Conservation (phyloP, 202 grass and related monocot species). For the Musa balbisiana region DNA sequence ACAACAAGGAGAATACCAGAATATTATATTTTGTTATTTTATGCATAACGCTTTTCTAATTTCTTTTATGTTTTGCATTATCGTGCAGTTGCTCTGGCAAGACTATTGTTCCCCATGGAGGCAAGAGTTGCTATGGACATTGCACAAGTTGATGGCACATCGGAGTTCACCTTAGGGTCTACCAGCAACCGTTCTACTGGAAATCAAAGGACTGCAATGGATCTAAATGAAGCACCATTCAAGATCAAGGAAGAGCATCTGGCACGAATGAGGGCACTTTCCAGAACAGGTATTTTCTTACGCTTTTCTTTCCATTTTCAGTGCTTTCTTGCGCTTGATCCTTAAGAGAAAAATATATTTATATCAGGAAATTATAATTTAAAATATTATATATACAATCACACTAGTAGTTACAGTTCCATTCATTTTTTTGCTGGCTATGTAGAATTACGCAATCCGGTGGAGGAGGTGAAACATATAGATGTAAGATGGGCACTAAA, state of each 20-base stretch:
- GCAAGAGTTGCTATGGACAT: slow-evolving; percentile 90
- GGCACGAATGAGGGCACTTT: slow-evolving; percentile 80
- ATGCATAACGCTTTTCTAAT: neutral
- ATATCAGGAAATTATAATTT: too few relatives aligned
- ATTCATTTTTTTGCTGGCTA: too few relatives aligned
- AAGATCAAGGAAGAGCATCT: slow-evolving; percentile 64
- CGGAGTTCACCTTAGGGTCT: slow-evolving; percentile 59
- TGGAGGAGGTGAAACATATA: too few relatives aligned
- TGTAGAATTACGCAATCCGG: too few relatives aligned
- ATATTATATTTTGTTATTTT: slow-evolving; percentile 9
- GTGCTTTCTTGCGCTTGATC: too few relatives aligned
- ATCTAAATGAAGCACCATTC: slow-evolving; percentile 78
- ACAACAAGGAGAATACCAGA: too few relatives aligned
- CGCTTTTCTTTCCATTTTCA: too few relatives aligned
- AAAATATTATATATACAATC: too few relatives aligned
- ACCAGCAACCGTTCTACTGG: slow-evolving; percentile 20
- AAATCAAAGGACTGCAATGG: slow-evolving; percentile 35
- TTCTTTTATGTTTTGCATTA: neutral
- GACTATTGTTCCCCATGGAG: slow-evolving; percentile 82
- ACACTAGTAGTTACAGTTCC: too few relatives aligned
- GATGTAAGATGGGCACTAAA: too few relatives aligned
- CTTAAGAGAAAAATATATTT: too few relatives aligned
- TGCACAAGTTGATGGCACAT: slow-evolving; percentile 88
- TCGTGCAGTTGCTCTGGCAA: slow-evolving; percentile 76
- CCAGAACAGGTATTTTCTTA: slow-evolving; percentile 61